These are phyloP conservation scores for Pseudevernia furfuracea DNA, from an alignment of 495 filamentous ascomycete genomes.

Conservation along the genomic window DNA sequence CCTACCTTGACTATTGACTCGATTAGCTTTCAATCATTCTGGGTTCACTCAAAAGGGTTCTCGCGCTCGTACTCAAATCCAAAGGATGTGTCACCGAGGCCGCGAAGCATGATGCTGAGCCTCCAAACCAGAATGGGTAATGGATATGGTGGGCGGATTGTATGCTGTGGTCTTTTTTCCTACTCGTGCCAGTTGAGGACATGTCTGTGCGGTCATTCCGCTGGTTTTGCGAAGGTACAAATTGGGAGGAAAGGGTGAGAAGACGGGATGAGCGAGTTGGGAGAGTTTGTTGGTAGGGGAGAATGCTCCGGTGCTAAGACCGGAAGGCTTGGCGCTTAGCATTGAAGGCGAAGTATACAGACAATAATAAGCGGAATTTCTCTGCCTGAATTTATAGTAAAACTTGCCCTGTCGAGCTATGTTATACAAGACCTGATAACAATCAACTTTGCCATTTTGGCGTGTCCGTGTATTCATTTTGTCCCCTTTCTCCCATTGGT, in stretches of 20 bases:
- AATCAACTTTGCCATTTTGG: too few relatives aligned
- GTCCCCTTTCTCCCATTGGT: too few relatives aligned
- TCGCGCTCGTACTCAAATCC: slow-evolving; percentile 32
- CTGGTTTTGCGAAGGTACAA: slow-evolving; percentile 1
- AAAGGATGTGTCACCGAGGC: slow-evolving; percentile 39
- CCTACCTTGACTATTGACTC: slow-evolving; percentile 24
- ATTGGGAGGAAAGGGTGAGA: not conserved
- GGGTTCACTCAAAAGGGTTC: not conserved
- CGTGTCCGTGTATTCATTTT: too few relatives aligned
- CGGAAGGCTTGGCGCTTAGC: slow-evolving; percentile 3
- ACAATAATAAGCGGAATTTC: too few relatives aligned
- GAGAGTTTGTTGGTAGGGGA: not conserved
- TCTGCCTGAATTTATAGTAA: too few relatives aligned
- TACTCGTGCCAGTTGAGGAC: slow-evolving; percentile 19
- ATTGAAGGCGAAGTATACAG: too few relatives aligned
- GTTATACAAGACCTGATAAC: too few relatives aligned
- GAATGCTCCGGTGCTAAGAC: not conserved
- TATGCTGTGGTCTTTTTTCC: slow-evolving; percentile 6
- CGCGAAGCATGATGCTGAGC: slow-evolving; percentile 39
- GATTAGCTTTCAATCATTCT: slow-evolving; percentile 14
- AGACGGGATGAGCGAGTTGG: not conserved
- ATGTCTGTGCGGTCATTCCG: slow-evolving; percentile 24
- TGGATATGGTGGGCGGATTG: slow-evolving; percentile 20
- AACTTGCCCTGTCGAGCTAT: too few relatives aligned
- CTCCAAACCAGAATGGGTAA: slow-evolving; percentile 41